These are phyloP conservation scores for Microcos paniculata DNA, from an alignment of 345 rosid genomes.

Conservation along the genomic window DNA sequence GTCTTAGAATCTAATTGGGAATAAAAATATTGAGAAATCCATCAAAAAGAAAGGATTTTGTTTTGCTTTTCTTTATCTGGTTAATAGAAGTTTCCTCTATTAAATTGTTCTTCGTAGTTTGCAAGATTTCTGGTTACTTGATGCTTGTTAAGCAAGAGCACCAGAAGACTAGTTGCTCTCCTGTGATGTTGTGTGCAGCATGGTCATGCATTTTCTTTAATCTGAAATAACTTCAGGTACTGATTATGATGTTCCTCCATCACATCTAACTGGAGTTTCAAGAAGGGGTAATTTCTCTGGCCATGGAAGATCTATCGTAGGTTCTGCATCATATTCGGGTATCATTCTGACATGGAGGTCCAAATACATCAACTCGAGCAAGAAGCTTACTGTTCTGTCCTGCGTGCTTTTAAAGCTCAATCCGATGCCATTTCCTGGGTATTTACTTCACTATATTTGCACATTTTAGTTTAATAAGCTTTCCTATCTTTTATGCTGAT, in stretches of 20 bases:
- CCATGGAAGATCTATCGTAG: slow-evolving; percentile 42
- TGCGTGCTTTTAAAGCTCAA: slow-evolving; percentile 98
- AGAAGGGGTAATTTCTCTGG: slow-evolving; percentile 30
- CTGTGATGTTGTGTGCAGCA: slow-evolving; percentile 3
- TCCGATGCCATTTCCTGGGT: slow-evolving; percentile 99
- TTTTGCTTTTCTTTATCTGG: not conserved
- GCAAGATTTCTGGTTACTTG: not conserved
- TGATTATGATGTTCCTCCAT: slow-evolving; percentile 48
- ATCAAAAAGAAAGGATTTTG: not conserved
- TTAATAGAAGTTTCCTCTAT: not conserved
- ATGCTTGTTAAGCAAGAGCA: not conserved
- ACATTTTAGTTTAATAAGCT: not conserved
- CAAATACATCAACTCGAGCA: slow-evolving; percentile 94
- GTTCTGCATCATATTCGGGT: slow-evolving; percentile 33
- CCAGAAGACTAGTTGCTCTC: not conserved
- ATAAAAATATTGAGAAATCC: not conserved
- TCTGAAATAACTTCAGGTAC: slow-evolving; percentile 35
- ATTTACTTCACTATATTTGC: slow-evolving; percentile 23
- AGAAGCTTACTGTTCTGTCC: slow-evolving; percentile 91
- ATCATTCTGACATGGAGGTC: slow-evolving; percentile 65
- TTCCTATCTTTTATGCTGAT: not conserved
- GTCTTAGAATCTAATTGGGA: not conserved
- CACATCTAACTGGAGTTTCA: slow-evolving; percentile 37
- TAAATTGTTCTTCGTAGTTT: not conserved
- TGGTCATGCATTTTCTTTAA: not conserved